Conservation (phyloP, 306 rosid genomes). For the Corylus heterophylla region DNA sequence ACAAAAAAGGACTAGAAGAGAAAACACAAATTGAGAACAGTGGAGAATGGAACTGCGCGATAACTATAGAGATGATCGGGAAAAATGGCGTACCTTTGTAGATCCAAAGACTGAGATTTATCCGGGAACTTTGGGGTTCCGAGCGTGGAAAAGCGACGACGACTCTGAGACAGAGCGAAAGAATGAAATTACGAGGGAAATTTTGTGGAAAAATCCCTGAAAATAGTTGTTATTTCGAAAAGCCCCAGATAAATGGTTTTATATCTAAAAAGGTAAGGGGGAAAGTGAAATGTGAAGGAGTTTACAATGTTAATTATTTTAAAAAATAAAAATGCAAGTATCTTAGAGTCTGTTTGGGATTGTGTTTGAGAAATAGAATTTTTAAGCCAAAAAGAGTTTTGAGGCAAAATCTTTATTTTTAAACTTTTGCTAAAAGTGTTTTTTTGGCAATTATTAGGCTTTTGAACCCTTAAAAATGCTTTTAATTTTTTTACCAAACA, state of each 20-base stretch:
- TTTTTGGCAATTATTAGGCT: too few species aligned
- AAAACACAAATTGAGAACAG: not conserved
- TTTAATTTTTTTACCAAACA: too few species aligned
- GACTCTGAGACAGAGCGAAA: not conserved
- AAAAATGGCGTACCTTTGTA: not conserved
- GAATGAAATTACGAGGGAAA: constrained; percentile 12
- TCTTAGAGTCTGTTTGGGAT: too few species aligned
- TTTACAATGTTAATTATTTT: too few species aligned
- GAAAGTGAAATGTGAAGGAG: too few species aligned
- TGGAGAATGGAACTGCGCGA: not conserved
- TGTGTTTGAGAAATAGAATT: too few species aligned
- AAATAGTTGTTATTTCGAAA: not conserved
- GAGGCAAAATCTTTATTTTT: too few species aligned
- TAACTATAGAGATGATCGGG: not conserved
- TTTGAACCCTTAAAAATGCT: too few species aligned
- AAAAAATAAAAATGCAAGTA: too few species aligned
- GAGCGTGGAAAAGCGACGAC: not conserved
- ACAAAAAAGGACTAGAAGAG: not conserved
- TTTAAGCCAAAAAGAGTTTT: too few species aligned
- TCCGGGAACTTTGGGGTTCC: not conserved
- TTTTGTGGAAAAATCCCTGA: not conserved
- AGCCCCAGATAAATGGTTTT: not conserved
- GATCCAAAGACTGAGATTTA: not conserved
- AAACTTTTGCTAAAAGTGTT: too few species aligned
- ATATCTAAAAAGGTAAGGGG: not conserved